Percentiles rank a stretch among this genome's conserved stretches.
Evolutionary conservation across 192 early-diverging fungal species (phyloP).

Genomic region (Helicostylum pulchrum): DNA sequence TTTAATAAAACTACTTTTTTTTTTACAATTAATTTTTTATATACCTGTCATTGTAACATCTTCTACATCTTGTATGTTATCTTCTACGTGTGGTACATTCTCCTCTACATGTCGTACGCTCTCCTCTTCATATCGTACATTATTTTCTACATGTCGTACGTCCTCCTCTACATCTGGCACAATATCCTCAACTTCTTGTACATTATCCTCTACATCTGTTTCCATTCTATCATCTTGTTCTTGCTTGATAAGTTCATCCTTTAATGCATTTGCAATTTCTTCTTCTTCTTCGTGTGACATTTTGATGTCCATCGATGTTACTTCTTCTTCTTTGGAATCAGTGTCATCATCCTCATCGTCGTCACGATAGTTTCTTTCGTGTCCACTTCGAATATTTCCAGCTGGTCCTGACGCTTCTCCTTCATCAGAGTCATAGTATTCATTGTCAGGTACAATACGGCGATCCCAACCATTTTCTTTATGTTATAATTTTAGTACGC

Average conservation of each 20-base stretch:
- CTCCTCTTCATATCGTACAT: not conserved
- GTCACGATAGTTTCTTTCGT: conserved; percentile 25
- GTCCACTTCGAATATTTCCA: conserved; percentile 13
- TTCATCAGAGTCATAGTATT: conserved; percentile 78
- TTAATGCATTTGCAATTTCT: conserved; percentile 19
- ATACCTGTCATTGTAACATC: conserved; percentile 9
- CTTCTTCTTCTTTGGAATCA: conserved; percentile 1
- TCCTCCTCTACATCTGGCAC: not conserved
- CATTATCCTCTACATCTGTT: conserved; percentile 6
- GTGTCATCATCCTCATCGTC: conserved; percentile 15
- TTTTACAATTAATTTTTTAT: not conserved
- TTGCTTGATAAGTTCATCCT: conserved; percentile 10
- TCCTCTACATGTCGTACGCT: not conserved
- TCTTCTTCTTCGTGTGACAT: conserved; percentile 33
- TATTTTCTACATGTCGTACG: not conserved
- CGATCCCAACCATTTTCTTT: conserved; percentile 61
- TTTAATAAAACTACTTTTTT: not conserved
- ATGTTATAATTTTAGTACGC: not conserved
- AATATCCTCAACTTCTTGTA: conserved; percentile 1
- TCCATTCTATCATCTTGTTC: not conserved
- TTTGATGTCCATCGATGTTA: not conserved
- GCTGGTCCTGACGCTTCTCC: conserved; percentile 28
- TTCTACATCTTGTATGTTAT: not conserved
- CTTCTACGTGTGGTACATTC: no score
- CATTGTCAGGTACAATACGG: conserved; percentile 65